Percentiles rank a stretch among this genome's conserved stretches.
Conservation (phyloP, 371 early-diverging fungal genomes). For the Fennellomyces sp. region DNA sequence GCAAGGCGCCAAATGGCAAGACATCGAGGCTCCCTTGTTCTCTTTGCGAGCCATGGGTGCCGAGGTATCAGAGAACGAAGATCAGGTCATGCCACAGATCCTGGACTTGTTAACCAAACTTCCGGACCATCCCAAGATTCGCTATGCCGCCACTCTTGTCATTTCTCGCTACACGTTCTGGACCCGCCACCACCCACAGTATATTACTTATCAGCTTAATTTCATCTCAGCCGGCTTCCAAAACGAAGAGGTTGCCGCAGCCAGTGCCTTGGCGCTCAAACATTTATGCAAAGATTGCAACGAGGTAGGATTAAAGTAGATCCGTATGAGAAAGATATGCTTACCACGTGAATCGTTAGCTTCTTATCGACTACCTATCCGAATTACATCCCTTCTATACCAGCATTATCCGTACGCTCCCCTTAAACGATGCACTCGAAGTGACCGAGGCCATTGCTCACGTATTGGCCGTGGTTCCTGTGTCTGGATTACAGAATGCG, state of each 20-base stretch:
- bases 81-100: slow-evolving; percentile 81
- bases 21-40: slow-evolving; percentile 93
- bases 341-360: slow-evolving; percentile 35
- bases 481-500: slow-evolving; percentile 60
- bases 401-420: slow-evolving; percentile 62
- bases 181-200: slow-evolving; percentile 88
- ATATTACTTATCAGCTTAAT: slow-evolving; percentile 85
- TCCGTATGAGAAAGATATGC: background rate
- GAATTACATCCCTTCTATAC: slow-evolving; percentile 83
- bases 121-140: slow-evolving; percentile 89
- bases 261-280: slow-evolving; percentile 86
- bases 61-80: slow-evolving; percentile 72
- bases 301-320: slow-evolving; percentile 53
- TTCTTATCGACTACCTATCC: slow-evolving; percentile 68
- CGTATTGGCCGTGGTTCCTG: slow-evolving; percentile 79
- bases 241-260: slow-evolving; percentile 84
- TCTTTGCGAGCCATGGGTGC: slow-evolving; percentile 92
- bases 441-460: slow-evolving; percentile 90
- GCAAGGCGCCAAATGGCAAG: slow-evolving; percentile 78
- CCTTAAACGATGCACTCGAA: slow-evolving; percentile 75
- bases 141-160: slow-evolving; percentile 93
- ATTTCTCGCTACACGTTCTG: slow-evolving; percentile 94
- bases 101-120: slow-evolving; percentile 85
- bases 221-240: slow-evolving; percentile 89
- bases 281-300: slow-evolving; percentile 90